Percentiles rank a stretch among this genome's conserved stretches.
These are phyloP conservation scores for Sugiyamaella grinbergsii DNA, from an alignment of 1,139 yeast genomes.

Conservation along the genomic window DNA sequence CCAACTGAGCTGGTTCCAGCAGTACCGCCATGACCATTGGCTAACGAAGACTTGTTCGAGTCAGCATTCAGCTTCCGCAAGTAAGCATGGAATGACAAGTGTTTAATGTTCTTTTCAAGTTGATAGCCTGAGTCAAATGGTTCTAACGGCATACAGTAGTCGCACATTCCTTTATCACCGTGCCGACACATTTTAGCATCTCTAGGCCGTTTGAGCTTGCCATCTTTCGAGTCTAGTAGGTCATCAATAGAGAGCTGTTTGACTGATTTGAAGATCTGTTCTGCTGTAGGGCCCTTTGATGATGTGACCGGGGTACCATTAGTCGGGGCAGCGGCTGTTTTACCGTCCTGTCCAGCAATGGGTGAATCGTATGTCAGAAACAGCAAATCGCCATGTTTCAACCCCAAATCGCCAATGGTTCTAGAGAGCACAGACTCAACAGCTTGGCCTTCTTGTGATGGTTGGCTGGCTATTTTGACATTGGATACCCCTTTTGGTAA, in stretches of 20 bases:
- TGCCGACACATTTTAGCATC: slow-evolving; percentile 73
- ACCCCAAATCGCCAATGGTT: slow-evolving; percentile 56
- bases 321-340: neutral
- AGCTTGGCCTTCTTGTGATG: slow-evolving; percentile 53
- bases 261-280: slow-evolving; percentile 33
- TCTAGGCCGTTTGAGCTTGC: slow-evolving; percentile 66
- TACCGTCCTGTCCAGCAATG: slow-evolving; percentile 19
- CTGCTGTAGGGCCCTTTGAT: slow-evolving; percentile 19
- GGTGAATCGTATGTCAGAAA: slow-evolving; percentile 53
- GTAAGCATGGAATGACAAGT: slow-evolving; percentile 82
- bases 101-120: slow-evolving; percentile 78
- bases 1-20: slow-evolving; percentile 48
- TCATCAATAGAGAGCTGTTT: slow-evolving; percentile 61
- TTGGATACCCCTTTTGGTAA: slow-evolving; percentile 19
- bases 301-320: neutral
- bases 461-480: slow-evolving; percentile 42
- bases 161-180: slow-evolving; percentile 96
- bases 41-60: slow-evolving; percentile 52
- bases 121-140: slow-evolving; percentile 89
- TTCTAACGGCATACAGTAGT: slow-evolving; percentile 91
- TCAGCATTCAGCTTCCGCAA: slow-evolving; percentile 70
- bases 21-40: slow-evolving; percentile 34
- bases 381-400: slow-evolving; percentile 83
- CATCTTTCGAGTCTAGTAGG: slow-evolving; percentile 64
- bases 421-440: slow-evolving; percentile 50